phyloP scores from a whole-genome alignment of 768 basidiomycete genomes.

The Suillus luteus region DNA sequence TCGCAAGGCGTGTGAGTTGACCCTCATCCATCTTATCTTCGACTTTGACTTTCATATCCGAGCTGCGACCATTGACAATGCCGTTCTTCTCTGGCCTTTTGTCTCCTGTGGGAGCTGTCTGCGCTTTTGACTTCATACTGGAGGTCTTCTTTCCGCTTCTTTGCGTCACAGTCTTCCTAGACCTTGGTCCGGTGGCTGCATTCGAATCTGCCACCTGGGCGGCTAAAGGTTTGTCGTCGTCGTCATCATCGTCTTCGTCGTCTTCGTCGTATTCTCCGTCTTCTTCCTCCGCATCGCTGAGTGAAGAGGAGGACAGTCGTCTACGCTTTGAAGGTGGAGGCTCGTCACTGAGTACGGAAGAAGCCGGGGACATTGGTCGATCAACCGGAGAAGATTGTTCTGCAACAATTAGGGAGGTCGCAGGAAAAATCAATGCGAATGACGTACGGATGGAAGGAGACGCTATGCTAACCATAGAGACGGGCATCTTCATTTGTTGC shows the following conservation, averaged over 20 bases:
- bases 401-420: constrained; percentile 22
- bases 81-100: constrained; percentile 40
- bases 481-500: constrained; percentile 64
- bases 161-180: constrained; percentile 36
- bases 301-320: constrained; percentile 57
- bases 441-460: constrained; percentile 56
- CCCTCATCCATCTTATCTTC: constrained; percentile 82
- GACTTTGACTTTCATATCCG: constrained; percentile 59
- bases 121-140: constrained; percentile 61
- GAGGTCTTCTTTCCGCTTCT: constrained; percentile 57
- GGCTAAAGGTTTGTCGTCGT: constrained; percentile 57
- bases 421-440: neutral
- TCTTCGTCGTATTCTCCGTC: constrained; percentile 37
- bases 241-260: constrained; percentile 36
- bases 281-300: constrained; percentile 42
- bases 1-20: constrained; percentile 74
- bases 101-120: constrained; percentile 51
- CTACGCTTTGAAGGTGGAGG: constrained; percentile 54
- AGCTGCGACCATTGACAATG: constrained; percentile 48
- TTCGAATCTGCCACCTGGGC: constrained; percentile 40
- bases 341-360: constrained; percentile 49
- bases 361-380: constrained; percentile 27
- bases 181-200: constrained; percentile 32
- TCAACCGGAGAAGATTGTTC: constrained; percentile 26
- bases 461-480: constrained; percentile 51